Conservation (phyloP, 306 rosid genomes). For the Fragaria nilgerrensis region DNA sequence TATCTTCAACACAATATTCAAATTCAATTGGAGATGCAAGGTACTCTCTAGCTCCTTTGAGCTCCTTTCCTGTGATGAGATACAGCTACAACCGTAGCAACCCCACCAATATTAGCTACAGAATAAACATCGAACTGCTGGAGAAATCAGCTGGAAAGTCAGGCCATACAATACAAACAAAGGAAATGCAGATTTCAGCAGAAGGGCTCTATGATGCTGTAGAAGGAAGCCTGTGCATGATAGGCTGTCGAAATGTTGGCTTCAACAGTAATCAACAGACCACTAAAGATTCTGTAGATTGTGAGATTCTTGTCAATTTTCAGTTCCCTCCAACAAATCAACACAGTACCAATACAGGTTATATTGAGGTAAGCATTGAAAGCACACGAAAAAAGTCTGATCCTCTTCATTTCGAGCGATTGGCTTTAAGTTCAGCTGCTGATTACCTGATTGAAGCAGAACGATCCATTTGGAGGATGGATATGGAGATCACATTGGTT, state of each 20-base stretch:
- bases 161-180: not conserved
- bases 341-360: not conserved
- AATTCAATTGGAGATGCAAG: not conserved
- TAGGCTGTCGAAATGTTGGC: constrained; percentile 44
- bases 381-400: constrained; percentile 43
- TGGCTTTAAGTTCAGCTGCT: constrained; percentile 32
- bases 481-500: constrained; percentile 51
- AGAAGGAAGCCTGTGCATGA: constrained; percentile 62
- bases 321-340: constrained; percentile 37
- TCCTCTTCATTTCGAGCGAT: constrained; percentile 42
- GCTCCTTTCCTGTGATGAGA: not conserved
- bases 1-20: not conserved
- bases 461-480: constrained; percentile 41
- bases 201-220: constrained; percentile 63
- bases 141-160: not conserved
- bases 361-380: constrained; percentile 41
- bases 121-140: not conserved
- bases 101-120: constrained; percentile 11
- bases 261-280: not conserved
- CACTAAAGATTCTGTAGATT: constrained; percentile 35
- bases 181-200: constrained; percentile 27
- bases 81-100: not conserved
- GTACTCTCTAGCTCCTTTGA: not conserved
- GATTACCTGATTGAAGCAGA: not conserved
- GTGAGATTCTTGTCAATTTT: constrained; percentile 47